These are phyloP conservation scores for Coleophoma crateriformis DNA, from an alignment of 2,329 filamentous ascomycete genomes.

Conservation along the genomic window DNA sequence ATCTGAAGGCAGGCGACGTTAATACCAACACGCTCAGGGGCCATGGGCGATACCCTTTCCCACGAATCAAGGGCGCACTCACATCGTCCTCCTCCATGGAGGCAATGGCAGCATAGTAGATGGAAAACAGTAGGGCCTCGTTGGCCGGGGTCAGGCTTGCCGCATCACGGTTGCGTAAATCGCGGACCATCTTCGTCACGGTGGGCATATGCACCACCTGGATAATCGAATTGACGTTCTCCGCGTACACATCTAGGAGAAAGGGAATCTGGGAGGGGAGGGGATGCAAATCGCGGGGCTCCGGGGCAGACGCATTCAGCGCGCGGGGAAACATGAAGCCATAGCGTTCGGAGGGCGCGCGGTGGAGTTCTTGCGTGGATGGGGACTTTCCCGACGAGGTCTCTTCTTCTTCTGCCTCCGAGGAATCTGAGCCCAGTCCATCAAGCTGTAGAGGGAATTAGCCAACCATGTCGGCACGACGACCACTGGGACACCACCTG, in stretches of 20 bases:
- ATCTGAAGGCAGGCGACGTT: conserved; percentile 22
- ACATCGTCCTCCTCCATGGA: conserved; percentile 55
- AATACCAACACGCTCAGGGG: neutral
- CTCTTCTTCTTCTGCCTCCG: conserved; percentile 27
- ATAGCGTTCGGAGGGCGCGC: conserved; percentile 39
- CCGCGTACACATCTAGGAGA: conserved; percentile 41
- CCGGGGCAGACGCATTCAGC: conserved; percentile 21
- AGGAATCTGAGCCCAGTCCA: conserved; percentile 33
- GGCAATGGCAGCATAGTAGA: conserved; percentile 49
- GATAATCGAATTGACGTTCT: conserved; percentile 43
- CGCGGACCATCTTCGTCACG: conserved; percentile 31
- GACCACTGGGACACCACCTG: neutral
- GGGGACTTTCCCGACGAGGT: conserved; percentile 22
- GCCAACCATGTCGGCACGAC: conserved; percentile 6
- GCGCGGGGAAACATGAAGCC: conserved; percentile 47
- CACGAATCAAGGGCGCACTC: conserved; percentile 14
- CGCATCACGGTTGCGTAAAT: conserved; percentile 26
- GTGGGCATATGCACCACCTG: conserved; percentile 41
- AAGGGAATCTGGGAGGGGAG: conserved; percentile 50
- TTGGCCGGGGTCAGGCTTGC: conserved; percentile 33
- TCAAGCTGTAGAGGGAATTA: conserved; percentile 31
- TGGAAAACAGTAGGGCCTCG: conserved; percentile 49
- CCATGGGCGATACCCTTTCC: neutral
- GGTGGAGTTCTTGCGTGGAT: conserved; percentile 33
- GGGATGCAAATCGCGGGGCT: conserved; percentile 39